Evolutionary conservation across 345 rosid species (phyloP), one percentile per base, ranked within the genome.

Genomic region (Brassica carinata): DNA sequence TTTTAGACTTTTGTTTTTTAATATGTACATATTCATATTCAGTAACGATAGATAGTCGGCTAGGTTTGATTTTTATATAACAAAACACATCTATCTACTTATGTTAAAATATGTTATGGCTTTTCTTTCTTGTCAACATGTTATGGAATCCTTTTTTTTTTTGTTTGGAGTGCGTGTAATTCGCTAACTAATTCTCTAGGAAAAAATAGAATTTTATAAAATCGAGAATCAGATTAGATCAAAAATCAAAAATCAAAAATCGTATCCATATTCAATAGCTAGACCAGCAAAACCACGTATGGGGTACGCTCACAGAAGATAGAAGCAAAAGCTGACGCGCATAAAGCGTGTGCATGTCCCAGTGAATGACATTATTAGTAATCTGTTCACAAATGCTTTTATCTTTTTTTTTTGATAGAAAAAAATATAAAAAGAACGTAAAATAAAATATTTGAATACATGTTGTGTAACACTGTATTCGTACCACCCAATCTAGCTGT

Each of bases 401-500:
- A 15, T 36, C 71, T 8, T 36, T 33, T 8, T 5, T 36, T 33
- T 8, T 5, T 51, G 5, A 45, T 4, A 59, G 59, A 18, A 8
- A 36, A 55, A 79, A 15, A 3, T 40, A 63, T 8, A 45, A 23
- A 34, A n/a, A 0, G 17, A 65, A 67, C 43, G 36, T 13, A 1
- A 13, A 63, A 14, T 51, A 51, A 63, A 63, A 63, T 63, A 63
- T 13, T 63, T 27, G 65, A 53, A 26, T 36, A 14, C 7, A 55
- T 5, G 17, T 9, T 62, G 66, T 62, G 66, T 62, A 59, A 59
- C 5, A 74, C 65, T 64, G 45, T 65, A 75, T 71, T 38, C 45
- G 27, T 75, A 74, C 43, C 64, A 74, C 43, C 75, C 67, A 80
- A 63, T 53, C 71, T 26, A 74, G 68, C 76, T 75, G 79, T 57